These are phyloP conservation scores for Microsporum audouinii DNA, from an alignment of 2,329 filamentous ascomycete genomes.

Conservation along the genomic window DNA sequence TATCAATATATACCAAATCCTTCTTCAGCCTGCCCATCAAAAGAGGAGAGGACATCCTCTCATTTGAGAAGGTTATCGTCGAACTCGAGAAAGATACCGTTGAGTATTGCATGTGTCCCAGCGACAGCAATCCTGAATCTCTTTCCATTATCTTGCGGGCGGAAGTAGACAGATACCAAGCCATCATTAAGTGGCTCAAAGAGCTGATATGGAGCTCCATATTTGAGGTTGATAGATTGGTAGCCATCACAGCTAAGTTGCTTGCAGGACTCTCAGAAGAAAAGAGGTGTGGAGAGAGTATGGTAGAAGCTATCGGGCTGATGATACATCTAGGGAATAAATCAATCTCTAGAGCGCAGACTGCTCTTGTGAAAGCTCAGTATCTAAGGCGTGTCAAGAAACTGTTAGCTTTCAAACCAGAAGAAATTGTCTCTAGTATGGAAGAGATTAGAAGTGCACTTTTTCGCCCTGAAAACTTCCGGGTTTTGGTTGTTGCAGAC, in stretches of 20 bases:
- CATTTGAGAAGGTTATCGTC: constrained; percentile 86
- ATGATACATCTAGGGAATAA: constrained; percentile 71
- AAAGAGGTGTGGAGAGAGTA: constrained; percentile 66
- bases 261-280: constrained; percentile 83
- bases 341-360: constrained; percentile 64
- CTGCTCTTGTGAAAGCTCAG: constrained; percentile 72
- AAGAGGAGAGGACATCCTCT: constrained; percentile 61
- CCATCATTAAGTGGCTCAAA: constrained; percentile 70
- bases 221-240: constrained; percentile 62
- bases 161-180: constrained; percentile 76
- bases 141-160: constrained; percentile 72
- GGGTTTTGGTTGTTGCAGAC: constrained; percentile 73
- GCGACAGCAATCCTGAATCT: constrained; percentile 60
- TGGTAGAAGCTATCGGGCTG: constrained; percentile 52
- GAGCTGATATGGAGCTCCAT: constrained; percentile 80
- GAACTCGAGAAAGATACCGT: constrained; percentile 86
- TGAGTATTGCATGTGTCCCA: constrained; percentile 62
- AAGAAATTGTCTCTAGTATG: constrained; percentile 64
- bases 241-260: constrained; percentile 61
- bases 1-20: constrained; percentile 75
- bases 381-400: constrained; percentile 80
- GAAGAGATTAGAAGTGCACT: constrained; percentile 63
- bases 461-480: constrained; percentile 74
- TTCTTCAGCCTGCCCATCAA: constrained; percentile 89
- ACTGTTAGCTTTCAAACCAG: constrained; percentile 63